Percentiles rank a stretch among this genome's conserved stretches.
These are phyloP conservation scores for Protomyces inundatus DNA, from an alignment of 1,139 yeast genomes.

Conservation along the genomic window DNA sequence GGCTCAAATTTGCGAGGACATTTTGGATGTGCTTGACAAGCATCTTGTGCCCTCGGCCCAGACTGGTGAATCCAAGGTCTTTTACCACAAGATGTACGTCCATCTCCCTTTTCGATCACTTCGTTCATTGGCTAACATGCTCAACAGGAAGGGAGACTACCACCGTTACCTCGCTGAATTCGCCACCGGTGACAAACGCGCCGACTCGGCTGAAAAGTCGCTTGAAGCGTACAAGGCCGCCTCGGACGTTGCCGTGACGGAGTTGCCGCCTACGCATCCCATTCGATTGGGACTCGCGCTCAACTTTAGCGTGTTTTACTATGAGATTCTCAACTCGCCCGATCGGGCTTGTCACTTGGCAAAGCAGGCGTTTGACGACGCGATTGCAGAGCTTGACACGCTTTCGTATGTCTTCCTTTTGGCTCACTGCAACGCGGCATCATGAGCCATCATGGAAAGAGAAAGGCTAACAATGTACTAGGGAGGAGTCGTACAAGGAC, in stretches of 20 bases:
- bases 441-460: too few species aligned
- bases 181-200: slow-evolving; percentile 84
- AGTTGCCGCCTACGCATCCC: slow-evolving; percentile 97
- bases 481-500: slow-evolving; percentile 94
- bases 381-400: slow-evolving; percentile 97
- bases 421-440: too few species aligned
- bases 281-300: slow-evolving; percentile 96
- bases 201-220: slow-evolving; percentile 86
- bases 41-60: slow-evolving; percentile 92
- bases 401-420: slow-evolving; percentile 46
- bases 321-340: slow-evolving; percentile 95
- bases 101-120: neutral
- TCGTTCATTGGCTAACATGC: neutral
- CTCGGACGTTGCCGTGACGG: slow-evolving; percentile 92
- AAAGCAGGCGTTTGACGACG: slow-evolving; percentile 97
- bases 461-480: neutral
- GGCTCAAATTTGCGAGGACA: slow-evolving; percentile 89
- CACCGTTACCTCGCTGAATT: slow-evolving; percentile 98
- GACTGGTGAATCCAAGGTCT: slow-evolving; percentile 95
- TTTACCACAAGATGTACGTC: slow-evolving; percentile 81
- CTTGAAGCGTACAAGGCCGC: slow-evolving; percentile 94
- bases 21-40: slow-evolving; percentile 75
- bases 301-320: slow-evolving; percentile 96
- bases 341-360: slow-evolving; percentile 98
- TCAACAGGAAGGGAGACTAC: slow-evolving; percentile 76